Conservation (phyloP, 345 rosid species). For the Acer negundo region DNA sequence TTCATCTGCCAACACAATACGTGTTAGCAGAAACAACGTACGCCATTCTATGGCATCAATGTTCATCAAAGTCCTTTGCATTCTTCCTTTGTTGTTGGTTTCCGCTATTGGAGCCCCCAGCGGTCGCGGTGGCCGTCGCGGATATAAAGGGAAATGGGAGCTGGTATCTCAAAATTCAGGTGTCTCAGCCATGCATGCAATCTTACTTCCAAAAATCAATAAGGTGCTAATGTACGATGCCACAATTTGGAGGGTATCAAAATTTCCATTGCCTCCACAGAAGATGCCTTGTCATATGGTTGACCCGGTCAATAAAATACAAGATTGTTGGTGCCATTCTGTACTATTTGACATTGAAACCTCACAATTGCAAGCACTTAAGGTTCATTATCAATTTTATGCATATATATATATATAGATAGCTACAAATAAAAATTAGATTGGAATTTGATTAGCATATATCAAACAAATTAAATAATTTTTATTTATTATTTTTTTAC, state of each 20-base stretch:
- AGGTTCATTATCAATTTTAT: conserved; percentile 27
- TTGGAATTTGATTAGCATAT: no score
- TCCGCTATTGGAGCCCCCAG: conserved; percentile 8
- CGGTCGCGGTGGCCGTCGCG: neutral
- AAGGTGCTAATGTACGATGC: conserved; percentile 74
- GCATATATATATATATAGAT: no score
- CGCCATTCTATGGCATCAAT: no score
- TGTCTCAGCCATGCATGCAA: conserved; percentile 80
- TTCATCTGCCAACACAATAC: no score
- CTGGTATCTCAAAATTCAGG: conserved; percentile 54
- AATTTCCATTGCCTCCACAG: conserved; percentile 29
- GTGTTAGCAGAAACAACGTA: no score
- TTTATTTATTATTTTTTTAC: no score
- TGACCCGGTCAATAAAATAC: conserved; percentile 18
- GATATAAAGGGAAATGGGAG: conserved; percentile 56
- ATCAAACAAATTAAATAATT: no score
- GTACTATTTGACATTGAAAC: conserved; percentile 51
- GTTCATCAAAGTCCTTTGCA: neutral
- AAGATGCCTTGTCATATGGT: conserved; percentile 40
- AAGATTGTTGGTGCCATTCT: conserved; percentile 76
- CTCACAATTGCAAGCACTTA: conserved; percentile 43
- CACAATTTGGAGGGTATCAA: conserved; percentile 63
- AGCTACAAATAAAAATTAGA: no score
- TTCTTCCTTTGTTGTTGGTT: conserved; percentile 31
- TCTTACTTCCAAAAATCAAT: conserved; percentile 58